Percentiles rank a stretch among this genome's conserved stretches.
These are phyloP conservation scores for Solanum arcanum DNA, from an alignment of 257 asterid species.

Conservation along the genomic window DNA sequence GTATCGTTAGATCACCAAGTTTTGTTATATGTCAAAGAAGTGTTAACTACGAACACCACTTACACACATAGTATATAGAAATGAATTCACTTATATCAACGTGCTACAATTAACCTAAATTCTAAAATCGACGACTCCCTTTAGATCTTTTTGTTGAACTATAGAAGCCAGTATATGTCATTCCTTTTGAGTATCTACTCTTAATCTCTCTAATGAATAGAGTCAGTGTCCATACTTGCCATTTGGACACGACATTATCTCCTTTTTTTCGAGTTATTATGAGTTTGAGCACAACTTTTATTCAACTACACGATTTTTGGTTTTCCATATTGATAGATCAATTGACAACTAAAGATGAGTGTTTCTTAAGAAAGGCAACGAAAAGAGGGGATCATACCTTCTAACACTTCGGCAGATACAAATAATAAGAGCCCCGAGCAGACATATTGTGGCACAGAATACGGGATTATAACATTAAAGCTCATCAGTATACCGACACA, in stretches of 20 bases:
- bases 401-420: conserved; percentile 79
- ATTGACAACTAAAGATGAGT: background rate
- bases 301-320: background rate
- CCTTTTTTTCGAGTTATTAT: background rate
- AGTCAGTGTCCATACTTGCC: background rate
- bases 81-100: background rate
- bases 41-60: background rate
- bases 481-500: conserved; percentile 49
- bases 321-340: background rate
- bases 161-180: background rate
- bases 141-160: background rate
- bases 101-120: background rate
- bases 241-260: background rate
- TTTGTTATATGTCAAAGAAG: background rate
- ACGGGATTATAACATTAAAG: conserved; percentile 40
- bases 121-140: background rate
- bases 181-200: background rate
- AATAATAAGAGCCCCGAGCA: conserved; percentile 57
- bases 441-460: conserved; percentile 62
- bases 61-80: background rate
- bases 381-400: conserved; percentile 27
- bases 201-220: background rate
- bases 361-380: background rate
- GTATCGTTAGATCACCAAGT: background rate
- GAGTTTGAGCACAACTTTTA: background rate